Evolutionary conservation across 371 early-diverging fungal genomes (phyloP).

Genomic region (Saksenaea oblongispora): DNA sequence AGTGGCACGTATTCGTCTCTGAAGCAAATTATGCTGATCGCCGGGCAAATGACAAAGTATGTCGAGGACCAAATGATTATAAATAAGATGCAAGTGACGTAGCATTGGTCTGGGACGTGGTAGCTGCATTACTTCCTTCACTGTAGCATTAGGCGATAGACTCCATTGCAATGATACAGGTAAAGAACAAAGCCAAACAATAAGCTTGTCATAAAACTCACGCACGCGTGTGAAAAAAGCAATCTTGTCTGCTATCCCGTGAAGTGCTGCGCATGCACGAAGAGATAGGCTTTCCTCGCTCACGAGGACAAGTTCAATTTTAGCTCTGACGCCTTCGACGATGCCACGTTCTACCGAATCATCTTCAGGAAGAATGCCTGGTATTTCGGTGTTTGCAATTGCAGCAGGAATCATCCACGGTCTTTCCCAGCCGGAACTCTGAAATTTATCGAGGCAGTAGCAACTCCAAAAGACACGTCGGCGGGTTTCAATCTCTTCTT

Average conservation of each 20-base stretch:
- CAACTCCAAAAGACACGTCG: constrained; percentile 34
- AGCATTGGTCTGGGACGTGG: constrained; percentile 26
- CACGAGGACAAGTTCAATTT: constrained; percentile 8
- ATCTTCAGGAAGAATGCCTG: constrained; percentile 1
- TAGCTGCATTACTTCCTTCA: constrained; percentile 23
- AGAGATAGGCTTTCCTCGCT: constrained; percentile 9
- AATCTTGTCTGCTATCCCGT: neutral
- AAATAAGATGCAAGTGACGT: constrained; percentile 29
- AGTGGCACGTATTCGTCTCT: constrained; percentile 29
- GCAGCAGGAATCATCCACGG: constrained; percentile 33
- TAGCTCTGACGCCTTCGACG: constrained; percentile 11
- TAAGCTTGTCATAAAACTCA: neutral
- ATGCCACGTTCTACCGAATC: constrained; percentile 15
- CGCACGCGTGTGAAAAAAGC: neutral
- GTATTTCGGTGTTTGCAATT: constrained; percentile 9
- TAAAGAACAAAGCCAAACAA: constrained; percentile 14
- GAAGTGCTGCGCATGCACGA: neutral
- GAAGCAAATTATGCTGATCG: constrained; percentile 23
- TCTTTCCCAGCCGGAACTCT: constrained; percentile 32
- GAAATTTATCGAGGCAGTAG: constrained; percentile 34
- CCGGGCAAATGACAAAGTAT: constrained; percentile 16
- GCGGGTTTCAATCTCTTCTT: constrained; percentile 22
- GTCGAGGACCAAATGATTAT: constrained; percentile 19
- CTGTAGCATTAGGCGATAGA: constrained; percentile 14
- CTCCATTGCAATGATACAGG: constrained; percentile 35